Conservation (phyloP, 139 green algal species). For the Volvox africanus region DNA sequence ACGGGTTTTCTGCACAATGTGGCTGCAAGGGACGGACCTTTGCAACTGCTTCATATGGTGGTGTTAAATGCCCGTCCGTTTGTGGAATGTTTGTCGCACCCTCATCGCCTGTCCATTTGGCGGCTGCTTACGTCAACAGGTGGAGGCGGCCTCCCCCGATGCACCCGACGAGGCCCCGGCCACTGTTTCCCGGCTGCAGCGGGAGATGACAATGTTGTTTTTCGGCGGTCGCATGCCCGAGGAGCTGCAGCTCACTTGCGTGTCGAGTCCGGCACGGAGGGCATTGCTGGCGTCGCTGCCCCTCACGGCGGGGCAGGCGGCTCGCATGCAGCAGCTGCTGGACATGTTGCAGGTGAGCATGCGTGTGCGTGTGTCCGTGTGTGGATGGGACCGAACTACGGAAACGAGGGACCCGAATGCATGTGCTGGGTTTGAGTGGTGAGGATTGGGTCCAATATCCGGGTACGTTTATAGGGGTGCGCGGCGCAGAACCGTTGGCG, state of each 20-base stretch:
- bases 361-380: no score
- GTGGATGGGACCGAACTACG: neutral
- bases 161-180: conserved; percentile 15
- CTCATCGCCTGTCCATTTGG: no score
- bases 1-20: no score
- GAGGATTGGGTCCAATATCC: neutral
- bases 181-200: conserved; percentile 29
- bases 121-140: neutral
- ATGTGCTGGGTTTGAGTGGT: neutral
- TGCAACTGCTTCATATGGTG: no score
- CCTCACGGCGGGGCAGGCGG: conserved; percentile 9
- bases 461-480: neutral
- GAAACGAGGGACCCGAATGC: neutral
- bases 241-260: conserved; percentile 49
- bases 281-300: conserved; percentile 25
- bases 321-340: conserved; percentile 24
- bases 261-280: conserved; percentile 15
- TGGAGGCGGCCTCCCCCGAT: conserved; percentile 27
- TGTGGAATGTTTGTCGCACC: no score
- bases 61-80: no score
- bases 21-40: no score
- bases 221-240: conserved; percentile 32
- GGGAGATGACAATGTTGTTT: conserved; percentile 51
- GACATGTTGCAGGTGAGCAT: conserved; percentile 24
- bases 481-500: neutral